Evolutionary conservation across 2,329 filamentous ascomycete genomes (phyloP), one percentile per base, ranked within the genome.

Genomic region (Rhinocladiella mackenziei): DNA sequence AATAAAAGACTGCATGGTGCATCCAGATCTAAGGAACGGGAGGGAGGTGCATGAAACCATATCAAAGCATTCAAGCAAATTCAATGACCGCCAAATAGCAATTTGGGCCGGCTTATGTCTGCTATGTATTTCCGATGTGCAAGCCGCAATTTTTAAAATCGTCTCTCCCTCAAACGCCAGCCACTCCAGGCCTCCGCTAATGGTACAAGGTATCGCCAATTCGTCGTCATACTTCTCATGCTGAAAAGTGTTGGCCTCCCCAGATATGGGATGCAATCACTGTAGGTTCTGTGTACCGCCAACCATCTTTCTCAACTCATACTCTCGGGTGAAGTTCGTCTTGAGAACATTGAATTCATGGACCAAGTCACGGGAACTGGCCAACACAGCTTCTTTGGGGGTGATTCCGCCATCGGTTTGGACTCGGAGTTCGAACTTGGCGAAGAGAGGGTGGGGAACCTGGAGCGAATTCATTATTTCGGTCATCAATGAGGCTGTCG

Each of bases 291-390:
- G 78, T 39, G 78, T 77, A 15, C 78, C 80, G 32, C 78, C 78
- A 48, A 83, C 86, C 76, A 94, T 91, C 68, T 89, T 89, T 59
- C 87, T 82, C 58, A 94, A 70, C 67, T 94, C 87, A 69, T 82
- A 92, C 67, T 97, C 91, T 61, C 91, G 89, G 14, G 86, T 94
- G 65, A 97, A 95, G 62, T 94, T 87, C 54, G 86, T 81, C 52
- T 84, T 84, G 47, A 98, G 73, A 54, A 81, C 82, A 43, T 83
- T 83, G 43, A 95, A 78, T 55, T 94, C 83, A 47, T 81, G 77
- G 52, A 98, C 85, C 33, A 96, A 75, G 55, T 89, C 83, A 65
- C 85, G 81, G 70, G 86, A 94, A 30, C 84, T 83, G 39, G 82
- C 77, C 43, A 92, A 74, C 29, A 98, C 75, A 1, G 89, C 89